Evolutionary conservation across 805 yeast species (phyloP).

Genomic region (Yarrowia phangngaensis): DNA sequence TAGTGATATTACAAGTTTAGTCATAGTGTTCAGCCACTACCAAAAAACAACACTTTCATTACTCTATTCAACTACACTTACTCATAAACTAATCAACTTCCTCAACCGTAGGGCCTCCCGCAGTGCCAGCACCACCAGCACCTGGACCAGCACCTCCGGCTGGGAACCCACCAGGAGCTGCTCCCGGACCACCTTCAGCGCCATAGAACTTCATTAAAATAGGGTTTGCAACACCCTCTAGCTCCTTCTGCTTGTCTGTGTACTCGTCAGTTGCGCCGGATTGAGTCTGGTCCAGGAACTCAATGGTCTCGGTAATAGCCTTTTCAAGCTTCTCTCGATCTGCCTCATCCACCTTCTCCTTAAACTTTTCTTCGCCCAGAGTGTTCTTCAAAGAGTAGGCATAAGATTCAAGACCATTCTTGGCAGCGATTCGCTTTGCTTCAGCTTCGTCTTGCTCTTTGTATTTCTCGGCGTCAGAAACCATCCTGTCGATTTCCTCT

Average conservation of each 20-base stretch:
- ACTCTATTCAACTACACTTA: background rate
- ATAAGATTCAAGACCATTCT: slow-evolving; percentile 89
- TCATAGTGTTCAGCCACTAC: no score
- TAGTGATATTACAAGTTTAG: no score
- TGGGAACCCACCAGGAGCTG: slow-evolving; percentile 57
- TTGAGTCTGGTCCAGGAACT: slow-evolving; percentile 86
- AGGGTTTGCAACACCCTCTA: slow-evolving; percentile 89
- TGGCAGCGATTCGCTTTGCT: slow-evolving; percentile 82
- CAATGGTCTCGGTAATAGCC: slow-evolving; percentile 26
- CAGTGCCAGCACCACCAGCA: slow-evolving; percentile 39
- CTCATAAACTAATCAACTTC: background rate
- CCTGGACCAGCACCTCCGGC: slow-evolving; percentile 38
- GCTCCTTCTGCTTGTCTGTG: slow-evolving; percentile 86
- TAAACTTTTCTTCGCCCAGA: no score
- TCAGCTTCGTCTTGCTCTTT: slow-evolving; percentile 92
- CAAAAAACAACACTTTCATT: no score
- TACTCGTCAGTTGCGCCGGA: slow-evolving; percentile 87
- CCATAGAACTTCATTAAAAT: slow-evolving; percentile 93
- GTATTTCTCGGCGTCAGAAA: slow-evolving; percentile 90
- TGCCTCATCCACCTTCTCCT: slow-evolving; percentile 44
- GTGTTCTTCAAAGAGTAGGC: slow-evolving; percentile 86
- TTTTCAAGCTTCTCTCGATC: slow-evolving; percentile 26
- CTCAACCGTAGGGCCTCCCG: slow-evolving; percentile 18
- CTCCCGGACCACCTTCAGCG: slow-evolving; percentile 52
- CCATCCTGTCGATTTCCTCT: slow-evolving; percentile 66